phyloP scores from a whole-genome alignment of 2,329 filamentous ascomycete genomes.

The Graphium sp. region DNA sequence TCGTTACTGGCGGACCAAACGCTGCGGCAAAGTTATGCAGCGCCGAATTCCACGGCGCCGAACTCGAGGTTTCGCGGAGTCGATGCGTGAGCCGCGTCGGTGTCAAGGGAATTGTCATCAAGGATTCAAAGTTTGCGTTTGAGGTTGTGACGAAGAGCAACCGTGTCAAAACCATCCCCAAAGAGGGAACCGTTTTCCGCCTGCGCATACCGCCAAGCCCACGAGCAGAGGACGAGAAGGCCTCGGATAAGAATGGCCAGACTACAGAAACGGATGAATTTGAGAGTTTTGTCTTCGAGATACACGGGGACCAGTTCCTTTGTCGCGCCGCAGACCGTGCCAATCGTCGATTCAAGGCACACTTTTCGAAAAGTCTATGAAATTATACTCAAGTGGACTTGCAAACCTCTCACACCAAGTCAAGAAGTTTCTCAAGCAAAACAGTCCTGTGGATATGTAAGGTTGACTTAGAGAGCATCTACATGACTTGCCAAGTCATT shows the following conservation, averaged over 20 bases:
- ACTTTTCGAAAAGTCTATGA: slow-evolving; percentile 62
- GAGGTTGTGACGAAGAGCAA: slow-evolving; percentile 63
- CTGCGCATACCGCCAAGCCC: slow-evolving; percentile 41
- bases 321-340: slow-evolving; percentile 68
- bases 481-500: no score
- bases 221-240: slow-evolving; percentile 5
- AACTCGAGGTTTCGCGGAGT: slow-evolving; percentile 68
- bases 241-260: slow-evolving; percentile 8
- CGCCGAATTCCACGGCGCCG: slow-evolving; percentile 82
- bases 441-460: no score
- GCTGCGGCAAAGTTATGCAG: slow-evolving; percentile 62
- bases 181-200: slow-evolving; percentile 75
- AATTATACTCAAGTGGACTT: no score
- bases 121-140: slow-evolving; percentile 75
- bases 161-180: slow-evolving; percentile 64
- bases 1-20: slow-evolving; percentile 34
- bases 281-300: slow-evolving; percentile 53
- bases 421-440: no score
- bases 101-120: slow-evolving; percentile 69
- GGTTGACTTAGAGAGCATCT: no score
- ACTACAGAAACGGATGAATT: slow-evolving; percentile 6
- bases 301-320: slow-evolving; percentile 78
- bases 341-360: slow-evolving; percentile 81
- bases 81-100: slow-evolving; percentile 70
- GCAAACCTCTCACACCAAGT: no score